Evolutionary conservation across 306 rosid species (phyloP), one percentile per base, ranked within the genome.

Genomic region (Corylus avellana): DNA sequence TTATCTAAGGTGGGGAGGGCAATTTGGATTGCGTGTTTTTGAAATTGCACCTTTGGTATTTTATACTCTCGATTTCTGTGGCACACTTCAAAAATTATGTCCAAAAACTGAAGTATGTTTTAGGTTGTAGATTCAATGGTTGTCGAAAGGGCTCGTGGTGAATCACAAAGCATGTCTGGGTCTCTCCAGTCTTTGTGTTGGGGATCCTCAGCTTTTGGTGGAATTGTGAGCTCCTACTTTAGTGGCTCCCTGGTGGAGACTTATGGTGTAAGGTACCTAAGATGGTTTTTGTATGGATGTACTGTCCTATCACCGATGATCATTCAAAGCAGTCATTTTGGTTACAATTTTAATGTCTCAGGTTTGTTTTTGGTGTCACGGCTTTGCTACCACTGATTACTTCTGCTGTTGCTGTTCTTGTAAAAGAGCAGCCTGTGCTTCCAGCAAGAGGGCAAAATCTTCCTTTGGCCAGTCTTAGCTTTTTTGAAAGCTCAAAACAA

Each of bases 51-150:
- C 78, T 79, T 32, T 53, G 77, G 74, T 71, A 47, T 50, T 78
- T 69, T 61, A 72, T 64, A 61, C 12, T 82, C 39, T 75, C 64
- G 29, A 76, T 50, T 71, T 35, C 20, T 63, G 82, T 76, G 77
- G 48, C 77, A n/a, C 56, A 64, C 44, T 75, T 66, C 27, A 68
- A 70, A 81, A 81, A 84, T 68, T 47, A 27, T 81, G 71, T 81
- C 0, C 72, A 71, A 86, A 82, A 37, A 78, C 89, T 89, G 72
- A 82, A 68, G 83, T 50, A 67, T 82, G 77, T 76, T 90, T 80
- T 82, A 95, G 99, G 99, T 96, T 79, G 99, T 96, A 82, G 99
- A 96, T 89, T 96, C 99, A 81, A 93, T 96, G 99, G 99, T 96
- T 42, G 99, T 96, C 62, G 99, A 96, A 91, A 92, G 99, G 85